A percentile compares a stretch with the other conserved stretches of the same genome.
phyloP scores from a whole-genome alignment of 345 rosid genomes.

The Gossypium rotundifolium region DNA sequence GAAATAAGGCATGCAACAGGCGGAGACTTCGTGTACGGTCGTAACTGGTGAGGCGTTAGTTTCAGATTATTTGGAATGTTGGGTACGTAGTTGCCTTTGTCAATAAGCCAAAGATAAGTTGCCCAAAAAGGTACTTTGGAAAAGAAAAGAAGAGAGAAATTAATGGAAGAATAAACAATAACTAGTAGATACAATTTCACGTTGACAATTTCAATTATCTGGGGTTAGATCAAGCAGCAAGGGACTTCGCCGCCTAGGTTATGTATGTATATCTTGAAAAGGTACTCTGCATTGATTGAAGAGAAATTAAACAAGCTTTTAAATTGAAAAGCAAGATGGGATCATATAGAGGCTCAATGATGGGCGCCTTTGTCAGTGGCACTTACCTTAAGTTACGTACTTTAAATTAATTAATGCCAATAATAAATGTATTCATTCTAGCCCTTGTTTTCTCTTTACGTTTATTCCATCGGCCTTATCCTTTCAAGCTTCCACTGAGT shows the following conservation, averaged over 20 bases:
- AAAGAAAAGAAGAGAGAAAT: no score
- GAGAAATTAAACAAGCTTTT: background rate
- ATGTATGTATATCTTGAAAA: background rate
- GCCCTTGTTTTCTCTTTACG: background rate
- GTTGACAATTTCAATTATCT: no score
- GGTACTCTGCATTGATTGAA: background rate
- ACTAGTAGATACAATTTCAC: no score
- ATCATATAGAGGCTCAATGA: background rate
- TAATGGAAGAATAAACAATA: no score
- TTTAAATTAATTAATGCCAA: background rate
- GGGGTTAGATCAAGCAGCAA: background rate
- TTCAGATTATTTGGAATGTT: background rate
- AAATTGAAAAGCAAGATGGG: background rate
- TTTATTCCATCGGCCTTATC: background rate
- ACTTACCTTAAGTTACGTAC: background rate
- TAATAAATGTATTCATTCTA: background rate
- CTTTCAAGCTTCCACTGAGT: no score
- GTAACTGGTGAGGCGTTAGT: background rate
- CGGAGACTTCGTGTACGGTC: background rate
- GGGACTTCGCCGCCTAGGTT: background rate
- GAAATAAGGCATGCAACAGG: background rate
- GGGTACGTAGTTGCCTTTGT: background rate
- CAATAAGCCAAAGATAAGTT: background rate
- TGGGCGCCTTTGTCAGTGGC: background rate
- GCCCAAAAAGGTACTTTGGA: no score